Percentiles rank a stretch among this genome's conserved stretches.
phyloP scores from a whole-genome alignment of 345 rosid species.

The Lepidium africanum region DNA sequence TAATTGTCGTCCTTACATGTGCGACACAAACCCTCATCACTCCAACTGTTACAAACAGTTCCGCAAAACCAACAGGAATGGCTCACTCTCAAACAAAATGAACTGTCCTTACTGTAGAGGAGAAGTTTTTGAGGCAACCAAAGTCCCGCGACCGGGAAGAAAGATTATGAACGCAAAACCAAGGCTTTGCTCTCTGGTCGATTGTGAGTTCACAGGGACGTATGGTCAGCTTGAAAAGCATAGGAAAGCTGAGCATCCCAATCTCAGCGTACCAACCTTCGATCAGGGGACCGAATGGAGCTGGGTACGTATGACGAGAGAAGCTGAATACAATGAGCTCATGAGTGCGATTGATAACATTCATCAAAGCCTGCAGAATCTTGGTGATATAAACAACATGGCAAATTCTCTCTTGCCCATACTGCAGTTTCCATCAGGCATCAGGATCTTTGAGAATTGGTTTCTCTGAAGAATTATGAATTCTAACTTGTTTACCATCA shows the following conservation, averaged over 20 bases:
- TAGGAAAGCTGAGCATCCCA: conserved; percentile 55
- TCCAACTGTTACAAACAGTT: conserved; percentile 85
- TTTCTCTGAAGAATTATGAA: too few relatives aligned
- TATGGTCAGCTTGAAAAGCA: conserved; percentile 68
- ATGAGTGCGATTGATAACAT: not conserved
- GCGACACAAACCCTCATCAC: conserved; percentile 80
- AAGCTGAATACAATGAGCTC: conserved; percentile 21
- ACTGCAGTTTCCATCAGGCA: too few relatives aligned
- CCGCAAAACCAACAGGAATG: conserved; percentile 49
- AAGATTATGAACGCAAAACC: conserved; percentile 51
- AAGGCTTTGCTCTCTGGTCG: conserved; percentile 66
- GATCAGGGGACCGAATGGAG: conserved; percentile 42
- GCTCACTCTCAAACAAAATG: conserved; percentile 31
- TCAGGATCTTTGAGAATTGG: too few relatives aligned
- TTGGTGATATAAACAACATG: too few relatives aligned
- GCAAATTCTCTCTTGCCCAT: too few relatives aligned
- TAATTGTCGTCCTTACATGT: conserved; percentile 80
- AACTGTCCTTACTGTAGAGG: conserved; percentile 86
- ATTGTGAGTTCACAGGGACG: conserved; percentile 57
- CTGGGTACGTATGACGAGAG: conserved; percentile 38
- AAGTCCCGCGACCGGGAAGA: conserved; percentile 49
- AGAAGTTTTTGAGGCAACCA: conserved; percentile 68
- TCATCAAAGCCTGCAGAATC: too few relatives aligned
- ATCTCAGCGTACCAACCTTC: conserved; percentile 47
- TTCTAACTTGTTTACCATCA: too few relatives aligned